These are phyloP conservation scores for Skeletonema marinoi DNA, from an alignment of 108 stramenopile species.

Conservation along the genomic window DNA sequence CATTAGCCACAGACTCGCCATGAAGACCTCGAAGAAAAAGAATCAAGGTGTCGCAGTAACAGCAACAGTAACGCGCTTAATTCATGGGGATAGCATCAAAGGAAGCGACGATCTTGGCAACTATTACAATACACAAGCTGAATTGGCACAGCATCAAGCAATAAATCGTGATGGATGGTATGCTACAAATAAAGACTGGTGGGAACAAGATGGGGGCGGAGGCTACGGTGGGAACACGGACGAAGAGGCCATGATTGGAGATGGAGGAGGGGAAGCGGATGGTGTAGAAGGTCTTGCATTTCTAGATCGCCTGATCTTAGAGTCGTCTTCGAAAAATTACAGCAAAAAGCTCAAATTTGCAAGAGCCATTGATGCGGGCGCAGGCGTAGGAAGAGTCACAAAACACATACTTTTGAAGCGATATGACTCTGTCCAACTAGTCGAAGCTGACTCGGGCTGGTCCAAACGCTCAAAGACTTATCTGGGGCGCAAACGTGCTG, in stretches of 20 bases:
- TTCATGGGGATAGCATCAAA: background rate
- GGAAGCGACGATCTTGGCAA: conserved; percentile 6
- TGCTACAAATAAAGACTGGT: too few species aligned
- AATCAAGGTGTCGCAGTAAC: too few species aligned
- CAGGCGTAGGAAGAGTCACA: conserved; percentile 22
- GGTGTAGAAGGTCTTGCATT: conserved; percentile 25
- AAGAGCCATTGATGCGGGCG: conserved; percentile 13
- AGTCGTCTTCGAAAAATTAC: background rate
- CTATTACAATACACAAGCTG: background rate
- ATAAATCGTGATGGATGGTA: too few species aligned
- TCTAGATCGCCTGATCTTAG: conserved; percentile 12
- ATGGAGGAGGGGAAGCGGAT: conserved; percentile 22
- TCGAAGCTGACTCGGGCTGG: conserved; percentile 18
- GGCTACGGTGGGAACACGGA: conserved; percentile 21
- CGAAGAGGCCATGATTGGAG: conserved; percentile 29
- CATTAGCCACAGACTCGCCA: too few species aligned
- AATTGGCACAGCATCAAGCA: too few species aligned
- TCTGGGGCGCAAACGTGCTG: conserved; percentile 18
- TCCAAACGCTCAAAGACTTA: conserved; percentile 6
- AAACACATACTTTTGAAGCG: conserved; percentile 14
- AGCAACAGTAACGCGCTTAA: background rate
- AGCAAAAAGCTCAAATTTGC: background rate
- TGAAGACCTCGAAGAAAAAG: too few species aligned
- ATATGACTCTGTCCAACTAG: conserved; percentile 5
- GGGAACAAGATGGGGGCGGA: background rate